Evolutionary conservation across 2,329 filamentous ascomycete species (phyloP).

Genomic region (Colletotrichum ledebouriae): DNA sequence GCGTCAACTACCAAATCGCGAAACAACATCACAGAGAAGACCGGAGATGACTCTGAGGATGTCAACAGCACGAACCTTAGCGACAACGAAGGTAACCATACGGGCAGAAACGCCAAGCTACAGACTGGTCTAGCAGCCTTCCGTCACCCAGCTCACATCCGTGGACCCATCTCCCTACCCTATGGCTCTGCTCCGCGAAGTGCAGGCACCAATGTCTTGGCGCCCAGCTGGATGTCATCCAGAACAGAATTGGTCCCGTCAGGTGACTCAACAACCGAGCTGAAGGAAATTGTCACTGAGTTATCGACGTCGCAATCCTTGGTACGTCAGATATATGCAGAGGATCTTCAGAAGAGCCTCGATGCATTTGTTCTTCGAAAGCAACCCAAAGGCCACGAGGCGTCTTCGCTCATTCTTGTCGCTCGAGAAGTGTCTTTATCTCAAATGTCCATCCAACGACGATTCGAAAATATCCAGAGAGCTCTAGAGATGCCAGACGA

Average conservation of each 20-base stretch:
- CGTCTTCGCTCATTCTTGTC: background rate
- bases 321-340: conserved; percentile 55
- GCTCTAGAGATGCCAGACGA: conserved; percentile 15
- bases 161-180: conserved; percentile 16
- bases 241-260: conserved; percentile 28
- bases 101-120: background rate
- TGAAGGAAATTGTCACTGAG: conserved; percentile 50
- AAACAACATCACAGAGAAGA: too few species aligned
- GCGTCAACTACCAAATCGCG: background rate
- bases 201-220: conserved; percentile 32
- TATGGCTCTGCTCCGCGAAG: background rate
- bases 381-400: conserved; percentile 10
- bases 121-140: background rate
- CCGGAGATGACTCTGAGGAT: too few species aligned
- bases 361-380: conserved; percentile 45
- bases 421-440: conserved; percentile 11
- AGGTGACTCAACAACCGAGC: conserved; percentile 26
- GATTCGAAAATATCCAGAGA: conserved; percentile 7
- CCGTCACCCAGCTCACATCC: conserved; percentile 33
- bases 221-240: conserved; percentile 38
- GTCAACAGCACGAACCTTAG: background rate
- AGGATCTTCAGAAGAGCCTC: conserved; percentile 47
- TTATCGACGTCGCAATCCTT: conserved; percentile 49
- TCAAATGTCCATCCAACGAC: conserved; percentile 13
- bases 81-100: background rate